Percentiles rank a stretch among this genome's conserved stretches.
Conservation (phyloP, 164 flowering plant species). For the Vitis cinerea region DNA sequence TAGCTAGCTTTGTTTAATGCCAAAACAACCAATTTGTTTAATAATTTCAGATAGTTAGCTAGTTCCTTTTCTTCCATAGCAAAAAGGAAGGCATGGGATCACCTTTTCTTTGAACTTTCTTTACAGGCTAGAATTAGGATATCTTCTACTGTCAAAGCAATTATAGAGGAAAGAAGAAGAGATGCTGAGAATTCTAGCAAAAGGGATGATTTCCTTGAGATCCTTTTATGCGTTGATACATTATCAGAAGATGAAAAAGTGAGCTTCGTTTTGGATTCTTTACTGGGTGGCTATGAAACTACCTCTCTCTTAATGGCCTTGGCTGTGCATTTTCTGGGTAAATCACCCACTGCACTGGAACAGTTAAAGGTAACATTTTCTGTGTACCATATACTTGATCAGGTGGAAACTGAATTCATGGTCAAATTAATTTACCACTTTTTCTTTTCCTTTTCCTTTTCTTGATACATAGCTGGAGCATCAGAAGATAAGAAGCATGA, state of each 20-base stretch:
- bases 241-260: constrained; percentile 68
- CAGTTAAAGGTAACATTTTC: constrained; percentile 43
- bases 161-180: constrained; percentile 53
- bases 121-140: constrained; percentile 74
- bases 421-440: neutral
- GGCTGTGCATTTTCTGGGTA: constrained; percentile 52
- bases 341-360: constrained; percentile 42
- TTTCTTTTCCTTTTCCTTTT: neutral
- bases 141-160: constrained; percentile 56
- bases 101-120: constrained; percentile 17
- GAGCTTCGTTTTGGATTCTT: constrained; percentile 63
- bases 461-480: constrained; percentile 42
- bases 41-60: neutral
- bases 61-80: neutral
- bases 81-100: constrained; percentile 22
- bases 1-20: neutral
- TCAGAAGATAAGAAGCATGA: constrained; percentile 39
- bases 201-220: constrained; percentile 56
- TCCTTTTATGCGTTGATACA: constrained; percentile 43
- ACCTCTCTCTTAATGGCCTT: constrained; percentile 60
- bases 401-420: neutral
- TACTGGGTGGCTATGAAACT: constrained; percentile 74
- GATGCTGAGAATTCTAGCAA: constrained; percentile 11
- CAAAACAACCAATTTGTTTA: no score
- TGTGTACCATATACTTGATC: neutral